phyloP scores from a whole-genome alignment of 345 rosid genomes.

The Acer campestre region DNA sequence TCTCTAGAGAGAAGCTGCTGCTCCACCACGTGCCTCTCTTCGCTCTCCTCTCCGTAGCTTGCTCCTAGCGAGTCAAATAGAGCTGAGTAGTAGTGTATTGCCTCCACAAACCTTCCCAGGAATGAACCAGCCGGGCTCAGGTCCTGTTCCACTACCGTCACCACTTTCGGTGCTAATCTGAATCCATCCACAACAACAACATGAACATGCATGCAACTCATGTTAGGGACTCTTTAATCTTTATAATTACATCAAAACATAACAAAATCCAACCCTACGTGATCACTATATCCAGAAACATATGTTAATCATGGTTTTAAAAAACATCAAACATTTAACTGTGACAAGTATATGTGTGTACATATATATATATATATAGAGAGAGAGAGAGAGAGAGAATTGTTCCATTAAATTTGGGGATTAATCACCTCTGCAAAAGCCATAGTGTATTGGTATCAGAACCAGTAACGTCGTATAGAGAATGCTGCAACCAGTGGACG shows the following conservation, averaged over 20 bases:
- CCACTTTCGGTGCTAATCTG: slow-evolving; percentile 95
- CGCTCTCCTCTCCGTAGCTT: slow-evolving; percentile 95
- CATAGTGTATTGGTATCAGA: slow-evolving; percentile 86
- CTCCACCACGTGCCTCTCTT: slow-evolving; percentile 95
- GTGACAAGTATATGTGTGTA: too few species aligned
- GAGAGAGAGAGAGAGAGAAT: too few species aligned
- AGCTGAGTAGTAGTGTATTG: slow-evolving; percentile 97
- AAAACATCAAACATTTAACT: too few species aligned
- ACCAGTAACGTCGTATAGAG: slow-evolving; percentile 96
- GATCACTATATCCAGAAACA: too few species aligned
- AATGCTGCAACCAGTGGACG: slow-evolving; percentile 98
- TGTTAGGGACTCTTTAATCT: too few species aligned
- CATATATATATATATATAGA: too few species aligned
- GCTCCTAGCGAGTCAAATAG: slow-evolving; percentile 93
- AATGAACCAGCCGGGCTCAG: slow-evolving; percentile 91
- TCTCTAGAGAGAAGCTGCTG: slow-evolving; percentile 92
- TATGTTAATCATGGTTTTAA: too few species aligned
- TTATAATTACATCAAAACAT: neutral
- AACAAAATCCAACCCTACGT: neutral
- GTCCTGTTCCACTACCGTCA: slow-evolving; percentile 97
- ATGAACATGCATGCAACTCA: slow-evolving; percentile 1
- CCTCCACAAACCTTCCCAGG: slow-evolving; percentile 94
- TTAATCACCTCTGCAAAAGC: slow-evolving; percentile 73
- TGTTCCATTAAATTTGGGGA: too few species aligned
- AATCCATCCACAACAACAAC: neutral